These are phyloP conservation scores for Ordospora colligata DNA, from an alignment of 371 early-diverging fungal species.

Conservation along the genomic window DNA sequence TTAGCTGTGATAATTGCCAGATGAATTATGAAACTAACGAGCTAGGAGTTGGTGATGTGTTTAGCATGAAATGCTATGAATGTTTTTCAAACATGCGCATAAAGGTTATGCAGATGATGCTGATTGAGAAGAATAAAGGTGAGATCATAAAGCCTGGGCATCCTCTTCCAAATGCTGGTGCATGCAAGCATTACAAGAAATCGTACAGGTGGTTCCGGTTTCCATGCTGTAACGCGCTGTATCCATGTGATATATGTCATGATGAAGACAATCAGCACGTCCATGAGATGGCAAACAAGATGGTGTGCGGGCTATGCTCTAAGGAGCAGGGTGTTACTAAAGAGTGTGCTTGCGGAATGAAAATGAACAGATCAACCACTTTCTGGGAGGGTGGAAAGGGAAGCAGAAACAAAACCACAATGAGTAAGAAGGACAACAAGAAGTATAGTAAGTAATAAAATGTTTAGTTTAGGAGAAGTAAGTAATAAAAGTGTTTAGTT, in stretches of 20 bases:
- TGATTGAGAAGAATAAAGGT: slow-evolving; percentile 62
- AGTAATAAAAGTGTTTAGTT: slow-evolving; percentile 20
- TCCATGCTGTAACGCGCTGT: slow-evolving; percentile 74
- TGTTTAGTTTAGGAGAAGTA: slow-evolving; percentile 70
- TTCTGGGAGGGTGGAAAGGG: slow-evolving; percentile 96
- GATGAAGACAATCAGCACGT: slow-evolving; percentile 67
- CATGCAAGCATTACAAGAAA: slow-evolving; percentile 79
- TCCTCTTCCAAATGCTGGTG: slow-evolving; percentile 64
- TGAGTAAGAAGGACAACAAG: slow-evolving; percentile 71
- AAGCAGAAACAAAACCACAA: slow-evolving; percentile 67
- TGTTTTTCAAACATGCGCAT: slow-evolving; percentile 66
- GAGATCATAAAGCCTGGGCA: slow-evolving; percentile 51
- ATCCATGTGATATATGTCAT: slow-evolving; percentile 85
- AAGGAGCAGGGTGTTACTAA: slow-evolving; percentile 68
- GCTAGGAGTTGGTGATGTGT: neutral
- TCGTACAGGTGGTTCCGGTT: slow-evolving; percentile 87
- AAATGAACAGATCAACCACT: slow-evolving; percentile 62
- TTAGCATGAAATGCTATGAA: slow-evolving; percentile 52
- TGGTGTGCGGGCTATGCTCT: slow-evolving; percentile 82
- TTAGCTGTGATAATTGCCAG: slow-evolving; percentile 33
- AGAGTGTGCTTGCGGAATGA: slow-evolving; percentile 65
- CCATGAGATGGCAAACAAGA: slow-evolving; percentile 65
- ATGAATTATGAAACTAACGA: slow-evolving; percentile 35
- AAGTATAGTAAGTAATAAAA: slow-evolving; percentile 61
- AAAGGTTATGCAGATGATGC: slow-evolving; percentile 65